These are phyloP conservation scores for Rhododendron ferrugineum DNA, from an alignment of 148 eudicot species.

Conservation along the genomic window DNA sequence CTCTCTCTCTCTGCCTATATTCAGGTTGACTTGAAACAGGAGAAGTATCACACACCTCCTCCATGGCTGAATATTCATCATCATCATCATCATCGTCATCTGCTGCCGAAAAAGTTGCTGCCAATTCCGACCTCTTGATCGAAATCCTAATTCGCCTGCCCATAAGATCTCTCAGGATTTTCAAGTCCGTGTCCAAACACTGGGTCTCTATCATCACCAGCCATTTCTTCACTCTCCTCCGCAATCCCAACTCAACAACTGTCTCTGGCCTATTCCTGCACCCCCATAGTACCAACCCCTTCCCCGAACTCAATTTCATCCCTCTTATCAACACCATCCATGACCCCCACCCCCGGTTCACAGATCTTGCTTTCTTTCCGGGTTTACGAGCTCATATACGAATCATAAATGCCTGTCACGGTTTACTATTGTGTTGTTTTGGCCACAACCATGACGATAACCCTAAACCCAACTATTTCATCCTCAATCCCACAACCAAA, in stretches of 20 bases:
- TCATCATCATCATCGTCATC: not conserved
- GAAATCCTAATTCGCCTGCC: constrained; percentile 16
- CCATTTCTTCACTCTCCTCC: not conserved
- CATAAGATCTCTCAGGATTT: constrained; percentile 4
- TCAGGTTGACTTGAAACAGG: not conserved
- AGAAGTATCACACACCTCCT: not conserved
- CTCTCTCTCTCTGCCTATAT: not conserved
- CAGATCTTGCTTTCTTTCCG: not conserved
- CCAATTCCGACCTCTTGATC: not conserved
- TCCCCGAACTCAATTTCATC: not conserved
- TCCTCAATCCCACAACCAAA: constrained; percentile 4
- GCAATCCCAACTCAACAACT: not conserved
- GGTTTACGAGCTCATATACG: no score
- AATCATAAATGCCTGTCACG: not conserved
- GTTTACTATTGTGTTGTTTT: not conserved
- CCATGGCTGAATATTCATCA: not conserved
- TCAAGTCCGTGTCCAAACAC: constrained; percentile 10
- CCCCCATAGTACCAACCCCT: no score
- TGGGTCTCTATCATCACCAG: no score
- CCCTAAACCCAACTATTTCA: not conserved
- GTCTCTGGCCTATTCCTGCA: not conserved
- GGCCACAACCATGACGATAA: not conserved
- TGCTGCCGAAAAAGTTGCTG: not conserved
- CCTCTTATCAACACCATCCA: not conserved
- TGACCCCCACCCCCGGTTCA: not conserved